Evolutionary conservation across 345 rosid genomes (phyloP), one percentile per base, ranked within the genome.

Genomic region (Populus ilicifolia): DNA sequence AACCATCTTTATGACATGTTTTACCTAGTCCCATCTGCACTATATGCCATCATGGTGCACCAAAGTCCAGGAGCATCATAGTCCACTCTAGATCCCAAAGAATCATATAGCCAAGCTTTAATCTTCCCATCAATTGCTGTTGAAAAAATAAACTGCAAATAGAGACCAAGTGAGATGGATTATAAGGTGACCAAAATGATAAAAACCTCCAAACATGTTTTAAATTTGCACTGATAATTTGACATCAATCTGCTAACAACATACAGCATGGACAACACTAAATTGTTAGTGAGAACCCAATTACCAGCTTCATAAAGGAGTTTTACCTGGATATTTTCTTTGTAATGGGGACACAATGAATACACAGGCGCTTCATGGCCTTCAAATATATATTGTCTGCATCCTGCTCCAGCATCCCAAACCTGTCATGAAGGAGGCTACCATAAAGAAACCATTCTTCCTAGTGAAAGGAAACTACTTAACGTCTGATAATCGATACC

Each of bases 111-210:
- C 98, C 98, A 93, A 71, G 98, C 94, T 79, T 91, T 93, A 67
- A 93, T 93, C 83, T 91, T 93, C 82, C 98, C 98, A 83, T 93
- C 98, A 74, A 88, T 79, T 48, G 94, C 92, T n/a, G 98, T 93
- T 48, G 98, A 91, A 76, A 93, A 93, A 25, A 93, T 89, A 77
- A 93, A 93, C 97, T 94, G 93, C 76, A 66, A 41, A 67, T 33
- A 41, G 27, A 43, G 69, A 81, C 50, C 75, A 33, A 48, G 35
- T 54, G 59, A 74, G 62, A 35, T 36, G 23, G 17, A 27, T 13
- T 61, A 74, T 16, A 77, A 56, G 52, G 63, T 59, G 75, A 54
- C 29, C 46, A 76, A 48, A 61, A 66, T 35, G 27, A 52, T 20
- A 25, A 61, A 48, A 71, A 70, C 67, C 59, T 50, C 18, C 73